Evolutionary conservation across 306 rosid genomes (phyloP).

Genomic region (Cucumis cinereus): DNA sequence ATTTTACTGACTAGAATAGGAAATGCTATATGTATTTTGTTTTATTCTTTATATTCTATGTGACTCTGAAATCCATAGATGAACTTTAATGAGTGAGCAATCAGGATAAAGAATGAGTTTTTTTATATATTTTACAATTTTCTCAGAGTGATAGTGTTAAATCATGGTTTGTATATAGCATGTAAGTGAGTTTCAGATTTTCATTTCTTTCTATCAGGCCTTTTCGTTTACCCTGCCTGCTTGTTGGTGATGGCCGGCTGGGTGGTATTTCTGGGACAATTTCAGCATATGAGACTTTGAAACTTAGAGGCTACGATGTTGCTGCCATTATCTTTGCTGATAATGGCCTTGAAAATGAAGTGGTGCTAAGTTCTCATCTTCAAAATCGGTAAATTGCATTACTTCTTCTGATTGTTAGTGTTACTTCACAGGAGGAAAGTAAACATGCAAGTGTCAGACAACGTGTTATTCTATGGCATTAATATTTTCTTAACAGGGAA

Average conservation of each 20-base stretch:
- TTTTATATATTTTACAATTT: neutral
- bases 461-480: neutral
- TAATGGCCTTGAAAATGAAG: constrained; percentile 84
- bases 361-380: constrained; percentile 50
- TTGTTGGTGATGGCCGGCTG: constrained; percentile 80
- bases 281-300: constrained; percentile 84
- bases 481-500: neutral
- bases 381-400: constrained; percentile 45
- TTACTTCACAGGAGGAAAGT: neutral
- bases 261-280: constrained; percentile 95
- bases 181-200: neutral
- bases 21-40: neutral
- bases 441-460: neutral
- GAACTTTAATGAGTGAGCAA: neutral
- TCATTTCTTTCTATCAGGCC: constrained; percentile 38
- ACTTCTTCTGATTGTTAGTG: neutral
- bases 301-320: constrained; percentile 75
- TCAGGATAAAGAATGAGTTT: neutral
- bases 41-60: neutral
- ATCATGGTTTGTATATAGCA: neutral
- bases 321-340: constrained; percentile 68
- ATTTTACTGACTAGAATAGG: neutral
- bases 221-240: constrained; percentile 77
- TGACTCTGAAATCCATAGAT: neutral
- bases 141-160: neutral